Percentiles rank a stretch among this genome's conserved stretches.
Conservation (phyloP, 208 protist genomes). For the Pavlovales sp. region DNA sequence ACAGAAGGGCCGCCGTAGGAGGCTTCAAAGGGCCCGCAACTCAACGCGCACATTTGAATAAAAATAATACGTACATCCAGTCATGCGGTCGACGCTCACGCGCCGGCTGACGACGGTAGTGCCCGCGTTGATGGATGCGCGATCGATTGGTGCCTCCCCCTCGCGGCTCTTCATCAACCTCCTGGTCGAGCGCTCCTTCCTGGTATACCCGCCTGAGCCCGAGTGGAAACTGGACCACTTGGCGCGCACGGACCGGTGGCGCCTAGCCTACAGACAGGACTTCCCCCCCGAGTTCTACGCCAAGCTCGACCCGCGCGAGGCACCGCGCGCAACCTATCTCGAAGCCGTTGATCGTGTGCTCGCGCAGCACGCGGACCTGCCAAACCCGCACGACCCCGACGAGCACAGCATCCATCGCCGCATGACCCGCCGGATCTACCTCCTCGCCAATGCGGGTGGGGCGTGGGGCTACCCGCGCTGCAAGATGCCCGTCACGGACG, state of each 20-base stretch:
- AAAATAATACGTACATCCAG: too few relatives aligned
- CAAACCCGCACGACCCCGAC: background rate
- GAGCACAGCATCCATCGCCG: background rate
- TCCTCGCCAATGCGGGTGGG: background rate
- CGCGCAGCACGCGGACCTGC: background rate
- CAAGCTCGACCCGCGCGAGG: background rate
- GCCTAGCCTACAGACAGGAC: background rate
- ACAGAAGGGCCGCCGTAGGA: too few relatives aligned
- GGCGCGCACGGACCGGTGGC: background rate
- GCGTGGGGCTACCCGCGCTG: background rate
- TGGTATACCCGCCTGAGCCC: background rate
- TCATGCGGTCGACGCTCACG: too few relatives aligned
- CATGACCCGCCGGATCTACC: background rate
- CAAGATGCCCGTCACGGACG: background rate
- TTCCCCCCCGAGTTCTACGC: background rate
- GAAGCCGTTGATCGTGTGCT: background rate
- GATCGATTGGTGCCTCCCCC: too few relatives aligned
- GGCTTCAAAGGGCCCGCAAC: too few relatives aligned
- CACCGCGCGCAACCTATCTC: background rate
- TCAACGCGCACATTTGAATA: too few relatives aligned
- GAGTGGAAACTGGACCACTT: background rate
- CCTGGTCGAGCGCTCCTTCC: background rate
- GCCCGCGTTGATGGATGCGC: too few relatives aligned
- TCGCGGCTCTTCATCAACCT: background rate
- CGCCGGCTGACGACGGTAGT: too few relatives aligned